Evolutionary conservation across 2,329 filamentous ascomycete species (phyloP).

Genomic region (Lanzia echinophila): DNA sequence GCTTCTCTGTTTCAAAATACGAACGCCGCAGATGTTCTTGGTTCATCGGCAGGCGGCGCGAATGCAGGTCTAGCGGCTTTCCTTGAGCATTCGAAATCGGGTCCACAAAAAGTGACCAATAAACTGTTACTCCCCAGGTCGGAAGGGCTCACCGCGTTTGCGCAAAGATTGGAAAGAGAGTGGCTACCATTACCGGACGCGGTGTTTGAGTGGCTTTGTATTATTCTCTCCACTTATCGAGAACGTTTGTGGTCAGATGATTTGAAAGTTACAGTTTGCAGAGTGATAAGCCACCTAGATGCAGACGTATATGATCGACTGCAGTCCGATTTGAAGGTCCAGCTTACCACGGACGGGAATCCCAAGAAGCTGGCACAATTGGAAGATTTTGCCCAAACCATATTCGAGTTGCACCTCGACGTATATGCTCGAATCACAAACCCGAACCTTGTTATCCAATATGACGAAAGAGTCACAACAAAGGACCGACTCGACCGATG

Average conservation of each 20-base stretch:
- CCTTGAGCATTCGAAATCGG: slow-evolving; percentile 55
- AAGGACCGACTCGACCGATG: slow-evolving; percentile 54
- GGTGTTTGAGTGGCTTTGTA: slow-evolving; percentile 50
- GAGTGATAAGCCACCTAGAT: slow-evolving; percentile 44
- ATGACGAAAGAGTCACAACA: slow-evolving; percentile 44
- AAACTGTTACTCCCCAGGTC: slow-evolving; percentile 43
- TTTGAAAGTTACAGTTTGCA: slow-evolving; percentile 50
- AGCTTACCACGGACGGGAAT: slow-evolving; percentile 10
- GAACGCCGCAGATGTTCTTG: slow-evolving; percentile 29
- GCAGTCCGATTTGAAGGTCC: slow-evolving; percentile 35
- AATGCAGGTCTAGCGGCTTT: slow-evolving; percentile 50
- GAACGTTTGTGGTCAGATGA: slow-evolving; percentile 50
- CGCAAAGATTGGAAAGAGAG: slow-evolving; percentile 39
- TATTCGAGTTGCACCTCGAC: slow-evolving; percentile 64
- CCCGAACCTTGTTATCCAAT: slow-evolving; percentile 48
- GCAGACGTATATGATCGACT: slow-evolving; percentile 44
- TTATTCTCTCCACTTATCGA: slow-evolving; percentile 45
- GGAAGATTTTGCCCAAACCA: slow-evolving; percentile 47
- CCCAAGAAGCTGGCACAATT: slow-evolving; percentile 33
- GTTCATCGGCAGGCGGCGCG: slow-evolving; percentile 24
- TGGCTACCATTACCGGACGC: slow-evolving; percentile 52
- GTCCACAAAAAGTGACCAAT: slow-evolving; percentile 43
- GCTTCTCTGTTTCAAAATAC: slow-evolving; percentile 28
- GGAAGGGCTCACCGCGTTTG: slow-evolving; percentile 47
- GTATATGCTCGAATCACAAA: slow-evolving; percentile 57